These are phyloP conservation scores for Neopestalotiopsis sp. DNA, from an alignment of 2,329 filamentous ascomycete species.

Conservation along the genomic window DNA sequence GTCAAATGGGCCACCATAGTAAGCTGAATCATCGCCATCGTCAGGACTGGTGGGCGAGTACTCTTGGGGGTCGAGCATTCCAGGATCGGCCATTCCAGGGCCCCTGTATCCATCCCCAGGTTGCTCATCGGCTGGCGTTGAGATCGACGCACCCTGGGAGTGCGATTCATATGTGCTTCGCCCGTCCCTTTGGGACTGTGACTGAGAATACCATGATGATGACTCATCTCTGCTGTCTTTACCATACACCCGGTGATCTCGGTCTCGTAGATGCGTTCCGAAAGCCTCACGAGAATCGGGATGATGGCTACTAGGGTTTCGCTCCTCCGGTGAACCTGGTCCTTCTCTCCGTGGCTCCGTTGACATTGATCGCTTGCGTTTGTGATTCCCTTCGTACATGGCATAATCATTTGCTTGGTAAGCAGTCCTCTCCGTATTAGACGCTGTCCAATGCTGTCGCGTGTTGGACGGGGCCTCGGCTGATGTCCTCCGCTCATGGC, in stretches of 20 bases:
- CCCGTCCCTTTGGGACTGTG: constrained; percentile 52
- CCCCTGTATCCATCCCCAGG: constrained; percentile 49
- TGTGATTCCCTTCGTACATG: constrained; percentile 53
- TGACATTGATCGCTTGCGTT: constrained; percentile 74
- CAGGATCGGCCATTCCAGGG: constrained; percentile 41
- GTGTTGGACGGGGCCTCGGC: constrained; percentile 33
- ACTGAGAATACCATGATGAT: constrained; percentile 53
- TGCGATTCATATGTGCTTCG: constrained; percentile 51
- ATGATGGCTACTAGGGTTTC: constrained; percentile 41
- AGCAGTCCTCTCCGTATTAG: constrained; percentile 46
- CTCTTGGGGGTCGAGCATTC: constrained; percentile 45
- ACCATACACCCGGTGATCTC: constrained; percentile 46
- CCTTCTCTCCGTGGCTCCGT: constrained; percentile 51
- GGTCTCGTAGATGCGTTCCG: constrained; percentile 47
- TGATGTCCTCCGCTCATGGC: constrained; percentile 30
- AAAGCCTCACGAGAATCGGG: constrained; percentile 48
- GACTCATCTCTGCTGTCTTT: constrained; percentile 55
- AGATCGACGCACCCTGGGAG: constrained; percentile 48
- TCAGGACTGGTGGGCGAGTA: constrained; percentile 60
- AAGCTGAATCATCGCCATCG: constrained; percentile 53
- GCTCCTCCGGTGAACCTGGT: constrained; percentile 32
- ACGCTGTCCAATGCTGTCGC: constrained; percentile 47
- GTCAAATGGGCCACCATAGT: constrained; percentile 48
- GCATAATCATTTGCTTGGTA: constrained; percentile 45
- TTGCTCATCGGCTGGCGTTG: constrained; percentile 55